Evolutionary conservation across 2,329 filamentous ascomycete species (phyloP), one percentile per base, ranked within the genome.

Genomic region (Colletotrichum eleusines): DNA sequence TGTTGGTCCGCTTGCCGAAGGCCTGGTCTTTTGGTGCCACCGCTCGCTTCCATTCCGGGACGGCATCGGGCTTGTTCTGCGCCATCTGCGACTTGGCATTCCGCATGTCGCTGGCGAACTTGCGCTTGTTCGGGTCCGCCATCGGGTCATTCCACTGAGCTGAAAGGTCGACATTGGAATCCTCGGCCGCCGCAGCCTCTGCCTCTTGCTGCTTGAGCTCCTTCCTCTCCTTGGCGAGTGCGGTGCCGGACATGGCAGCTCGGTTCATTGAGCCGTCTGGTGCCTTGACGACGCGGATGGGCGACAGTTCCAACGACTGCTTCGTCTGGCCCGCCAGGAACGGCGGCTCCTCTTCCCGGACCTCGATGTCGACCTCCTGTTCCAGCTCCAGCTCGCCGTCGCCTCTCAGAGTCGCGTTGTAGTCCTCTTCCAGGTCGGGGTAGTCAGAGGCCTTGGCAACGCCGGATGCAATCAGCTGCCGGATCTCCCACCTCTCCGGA

Each of bases 81-180:
- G 35, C 48, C 58, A 71, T 71, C 73, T 84, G 84, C 57, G 81
- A 83, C 73, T 90, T 89, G 0, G 91, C 86, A 73, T 89, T 92
- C 65, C 94, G 89, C 60, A 98, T 80, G 74, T 98, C 96, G 74
- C 91, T 91, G 1, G 96, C 96, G 81, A 99, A 99, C 74, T 96
- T 92, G 66, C 92, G 88, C 78, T 95, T 90, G 74, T 96, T 92
- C 1, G 94, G 91, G 31, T 91, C 89, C 18, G 94, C 92, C 95
- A 99, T 97, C 0, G 96, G 96, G 79, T 99, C 96, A 69, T 98
- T 92, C 97, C 97, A 99, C 80, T 98, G 94, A 16, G 93, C 90
- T 63, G 92, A 90, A 3, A 99, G 84, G 76, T 98, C 94, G 40
- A 96, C 92, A 76, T 94, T 92, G 0, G 90, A 87, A 73, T 93